Percentiles rank a stretch among this genome's conserved stretches.
These are phyloP conservation scores for Fragaria nilgerrensis DNA, from an alignment of 306 rosid genomes.

Conservation along the genomic window DNA sequence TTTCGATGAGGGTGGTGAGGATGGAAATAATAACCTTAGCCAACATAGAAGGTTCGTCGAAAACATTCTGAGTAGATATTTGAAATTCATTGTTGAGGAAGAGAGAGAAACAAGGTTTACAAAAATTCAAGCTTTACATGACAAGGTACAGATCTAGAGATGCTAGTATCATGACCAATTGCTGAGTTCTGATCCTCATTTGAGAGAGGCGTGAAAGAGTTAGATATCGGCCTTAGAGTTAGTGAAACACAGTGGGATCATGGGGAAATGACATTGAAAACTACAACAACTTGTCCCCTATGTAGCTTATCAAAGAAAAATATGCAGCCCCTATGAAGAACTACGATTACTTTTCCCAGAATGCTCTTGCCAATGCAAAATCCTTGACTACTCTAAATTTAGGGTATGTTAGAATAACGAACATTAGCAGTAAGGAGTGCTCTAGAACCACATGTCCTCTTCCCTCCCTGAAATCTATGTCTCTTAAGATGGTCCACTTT, in stretches of 20 bases:
- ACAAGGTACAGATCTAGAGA: neutral
- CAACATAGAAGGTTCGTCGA: too few species aligned
- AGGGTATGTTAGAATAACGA: neutral
- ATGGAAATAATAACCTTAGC: too few species aligned
- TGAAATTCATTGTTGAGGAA: too few species aligned
- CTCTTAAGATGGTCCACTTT: neutral
- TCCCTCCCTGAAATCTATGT: neutral
- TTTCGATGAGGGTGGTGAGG: too few species aligned
- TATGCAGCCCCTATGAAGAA: neutral
- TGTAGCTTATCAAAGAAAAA: neutral
- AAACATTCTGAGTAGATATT: too few species aligned
- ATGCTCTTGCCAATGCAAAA: neutral
- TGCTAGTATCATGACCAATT: neutral
- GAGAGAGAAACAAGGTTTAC: too few species aligned
- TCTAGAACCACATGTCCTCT: neutral
- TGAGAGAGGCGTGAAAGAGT: neutral
- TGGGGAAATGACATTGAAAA: neutral
- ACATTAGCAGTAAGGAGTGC: neutral
- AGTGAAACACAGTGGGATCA: neutral
- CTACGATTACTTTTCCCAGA: neutral
- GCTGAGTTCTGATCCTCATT: neutral
- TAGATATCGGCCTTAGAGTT: too few species aligned
- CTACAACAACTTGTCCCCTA: neutral
- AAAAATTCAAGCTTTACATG: too few species aligned
- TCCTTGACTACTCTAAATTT: neutral